phyloP scores from a whole-genome alignment of 2,329 filamentous ascomycete genomes.

The Claviceps pusilla region DNA sequence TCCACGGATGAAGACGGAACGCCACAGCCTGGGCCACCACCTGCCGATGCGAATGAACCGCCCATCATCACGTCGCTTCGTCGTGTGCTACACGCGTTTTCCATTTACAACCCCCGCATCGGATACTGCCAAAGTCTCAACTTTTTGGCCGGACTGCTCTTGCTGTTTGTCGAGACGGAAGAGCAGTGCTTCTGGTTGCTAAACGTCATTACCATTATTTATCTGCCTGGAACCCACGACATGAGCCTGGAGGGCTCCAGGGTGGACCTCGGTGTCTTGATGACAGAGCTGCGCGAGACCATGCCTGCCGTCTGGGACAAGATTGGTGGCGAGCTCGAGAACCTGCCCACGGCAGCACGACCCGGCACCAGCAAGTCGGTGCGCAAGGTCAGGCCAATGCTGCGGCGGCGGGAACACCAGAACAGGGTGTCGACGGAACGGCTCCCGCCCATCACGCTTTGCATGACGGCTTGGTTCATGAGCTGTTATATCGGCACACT shows the following conservation, averaged over 20 bases:
- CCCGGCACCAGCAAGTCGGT: conserved; percentile 21
- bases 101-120: conserved; percentile 77
- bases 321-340: conserved; percentile 63
- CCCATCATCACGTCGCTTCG: conserved; percentile 68
- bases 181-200: conserved; percentile 88
- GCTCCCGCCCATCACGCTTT: conserved; percentile 79
- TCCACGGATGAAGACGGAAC: conserved; percentile 19
- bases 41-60: conserved; percentile 42
- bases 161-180: conserved; percentile 76
- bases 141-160: conserved; percentile 77
- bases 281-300: conserved; percentile 69
- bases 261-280: conserved; percentile 84
- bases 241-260: conserved; percentile 82
- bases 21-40: conserved; percentile 14
- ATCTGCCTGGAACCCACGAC: conserved; percentile 84
- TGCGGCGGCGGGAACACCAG: conserved; percentile 24
- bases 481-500: conserved; percentile 86
- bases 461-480: conserved; percentile 96
- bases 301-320: conserved; percentile 78
- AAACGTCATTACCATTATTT: conserved; percentile 77
- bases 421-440: conserved; percentile 32
- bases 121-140: conserved; percentile 95
- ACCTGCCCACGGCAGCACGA: conserved; percentile 22
- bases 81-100: conserved; percentile 75
- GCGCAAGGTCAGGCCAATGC: conserved; percentile 23